Evolutionary conservation across 805 yeast species (phyloP).

Genomic region (Ogataea dorogensis): DNA sequence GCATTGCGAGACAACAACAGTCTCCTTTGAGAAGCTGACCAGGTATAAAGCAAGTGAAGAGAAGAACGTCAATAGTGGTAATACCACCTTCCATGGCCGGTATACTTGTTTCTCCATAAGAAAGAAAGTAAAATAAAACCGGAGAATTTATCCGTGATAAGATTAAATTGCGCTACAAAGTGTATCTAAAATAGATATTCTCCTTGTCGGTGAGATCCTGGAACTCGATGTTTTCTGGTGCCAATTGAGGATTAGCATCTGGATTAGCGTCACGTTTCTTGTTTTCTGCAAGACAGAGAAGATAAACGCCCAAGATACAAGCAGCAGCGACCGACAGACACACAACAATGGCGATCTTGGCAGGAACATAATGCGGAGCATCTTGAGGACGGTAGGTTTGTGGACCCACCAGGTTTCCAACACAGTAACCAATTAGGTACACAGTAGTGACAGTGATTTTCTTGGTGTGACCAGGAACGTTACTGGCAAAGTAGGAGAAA

Average conservation of each 20-base stretch:
- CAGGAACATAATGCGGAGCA: constrained; percentile 42
- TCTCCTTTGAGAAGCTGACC: no score
- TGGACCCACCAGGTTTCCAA: constrained; percentile 68
- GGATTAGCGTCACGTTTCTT: constrained; percentile 39
- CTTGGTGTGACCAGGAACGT: constrained; percentile 71
- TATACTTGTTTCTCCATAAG: neutral
- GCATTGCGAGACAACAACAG: constrained; percentile 9
- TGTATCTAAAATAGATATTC: constrained; percentile 53
- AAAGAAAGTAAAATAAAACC: neutral
- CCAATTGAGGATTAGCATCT: constrained; percentile 17
- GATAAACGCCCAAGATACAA: constrained; percentile 9
- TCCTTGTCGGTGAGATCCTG: constrained; percentile 46
- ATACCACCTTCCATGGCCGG: no score
- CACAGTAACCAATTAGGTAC: constrained; percentile 58
- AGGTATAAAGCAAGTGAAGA: no score
- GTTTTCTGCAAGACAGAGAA: constrained; percentile 39
- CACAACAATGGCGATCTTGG: constrained; percentile 42
- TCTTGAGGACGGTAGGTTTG: constrained; percentile 59
- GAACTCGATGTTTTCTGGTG: constrained; percentile 27
- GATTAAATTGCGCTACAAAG: constrained; percentile 14
- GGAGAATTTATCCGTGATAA: constrained; percentile 1
- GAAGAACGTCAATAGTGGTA: no score
- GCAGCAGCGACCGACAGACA: constrained; percentile 35
- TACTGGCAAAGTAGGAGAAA: constrained; percentile 19
- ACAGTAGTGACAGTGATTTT: constrained; percentile 55